These are phyloP conservation scores for Trametes pubescens DNA, from an alignment of 1,284 basidiomycete genomes.

Conservation along the genomic window DNA sequence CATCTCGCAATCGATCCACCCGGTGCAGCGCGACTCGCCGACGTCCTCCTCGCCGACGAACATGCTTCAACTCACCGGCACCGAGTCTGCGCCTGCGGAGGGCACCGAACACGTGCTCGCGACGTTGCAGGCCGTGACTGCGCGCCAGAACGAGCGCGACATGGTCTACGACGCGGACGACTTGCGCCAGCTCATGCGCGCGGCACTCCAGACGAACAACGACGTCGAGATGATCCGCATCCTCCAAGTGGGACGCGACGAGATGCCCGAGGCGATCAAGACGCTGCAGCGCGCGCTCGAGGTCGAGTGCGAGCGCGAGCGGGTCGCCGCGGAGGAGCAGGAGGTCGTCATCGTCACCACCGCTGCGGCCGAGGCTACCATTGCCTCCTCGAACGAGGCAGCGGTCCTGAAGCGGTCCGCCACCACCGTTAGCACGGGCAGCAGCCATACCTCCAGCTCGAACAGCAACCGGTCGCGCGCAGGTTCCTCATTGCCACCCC, in stretches of 20 bases:
- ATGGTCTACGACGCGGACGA: constrained; percentile 61
- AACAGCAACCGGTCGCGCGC: constrained; percentile 26
- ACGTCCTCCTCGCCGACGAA: constrained; percentile 27
- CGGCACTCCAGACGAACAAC: constrained; percentile 61
- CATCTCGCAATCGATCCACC: constrained; percentile 8
- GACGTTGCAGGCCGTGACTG: constrained; percentile 36
- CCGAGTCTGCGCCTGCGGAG: constrained; percentile 26
- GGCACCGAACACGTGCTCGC: constrained; percentile 20
- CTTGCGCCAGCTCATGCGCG: constrained; percentile 64
- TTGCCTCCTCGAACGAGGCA: constrained; percentile 9
- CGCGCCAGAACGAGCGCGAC: constrained; percentile 63
- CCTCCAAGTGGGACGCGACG: constrained; percentile 68
- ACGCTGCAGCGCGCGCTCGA: constrained; percentile 77
- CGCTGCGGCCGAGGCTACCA: not conserved
- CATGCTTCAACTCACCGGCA: constrained; percentile 28
- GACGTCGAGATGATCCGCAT: constrained; percentile 72
- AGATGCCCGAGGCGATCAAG: constrained; percentile 83
- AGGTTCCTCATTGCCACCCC: constrained; percentile 17
- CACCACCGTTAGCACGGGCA: constrained; percentile 33
- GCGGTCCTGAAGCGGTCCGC: constrained; percentile 30
- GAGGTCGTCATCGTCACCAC: constrained; percentile 25
- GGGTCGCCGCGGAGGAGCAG: constrained; percentile 20
- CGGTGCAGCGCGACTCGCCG: constrained; percentile 7
- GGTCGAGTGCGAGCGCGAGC: constrained; percentile 51
- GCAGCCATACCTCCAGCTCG: constrained; percentile 26